Percentiles rank a stretch among this genome's conserved stretches.
phyloP scores from a whole-genome alignment of 257 asterid species.

The Solanum tarijense region DNA sequence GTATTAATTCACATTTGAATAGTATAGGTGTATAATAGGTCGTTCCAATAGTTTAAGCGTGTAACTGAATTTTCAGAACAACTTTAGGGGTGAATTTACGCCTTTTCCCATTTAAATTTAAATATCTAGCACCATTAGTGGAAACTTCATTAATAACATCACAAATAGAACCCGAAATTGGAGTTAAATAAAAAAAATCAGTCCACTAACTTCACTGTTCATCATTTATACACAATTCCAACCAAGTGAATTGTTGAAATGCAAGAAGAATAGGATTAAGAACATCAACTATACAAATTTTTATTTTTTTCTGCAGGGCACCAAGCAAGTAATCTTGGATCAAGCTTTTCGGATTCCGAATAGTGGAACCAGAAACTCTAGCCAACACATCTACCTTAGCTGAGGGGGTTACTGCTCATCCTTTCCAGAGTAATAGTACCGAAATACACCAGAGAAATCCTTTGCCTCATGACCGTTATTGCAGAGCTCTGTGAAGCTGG shows the following conservation, averaged over 20 bases:
- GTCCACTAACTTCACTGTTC: background rate
- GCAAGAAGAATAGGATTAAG: background rate
- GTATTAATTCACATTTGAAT: no score
- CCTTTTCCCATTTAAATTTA: background rate
- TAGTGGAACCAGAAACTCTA: background rate
- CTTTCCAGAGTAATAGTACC: slow-evolving; percentile 63
- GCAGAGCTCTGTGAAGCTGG: slow-evolving; percentile 69
- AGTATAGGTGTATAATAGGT: no score
- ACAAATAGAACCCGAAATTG: background rate
- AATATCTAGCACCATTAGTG: background rate
- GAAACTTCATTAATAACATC: background rate
- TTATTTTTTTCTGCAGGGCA: background rate
- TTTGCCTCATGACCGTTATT: slow-evolving; percentile 42
- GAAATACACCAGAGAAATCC: slow-evolving; percentile 86
- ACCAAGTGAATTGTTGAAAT: background rate
- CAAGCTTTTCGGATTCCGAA: background rate
- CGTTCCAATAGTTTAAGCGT: no score
- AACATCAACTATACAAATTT: background rate
- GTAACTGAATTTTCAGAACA: no score
- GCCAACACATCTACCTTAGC: background rate
- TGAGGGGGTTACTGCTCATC: slow-evolving; percentile 35
- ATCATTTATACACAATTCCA: background rate
- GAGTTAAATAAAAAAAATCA: background rate
- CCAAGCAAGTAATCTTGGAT: background rate
- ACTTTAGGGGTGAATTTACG: no score